These are phyloP conservation scores for Closterium sp. DNA, from an alignment of 139 green algal species.

Conservation along the genomic window DNA sequence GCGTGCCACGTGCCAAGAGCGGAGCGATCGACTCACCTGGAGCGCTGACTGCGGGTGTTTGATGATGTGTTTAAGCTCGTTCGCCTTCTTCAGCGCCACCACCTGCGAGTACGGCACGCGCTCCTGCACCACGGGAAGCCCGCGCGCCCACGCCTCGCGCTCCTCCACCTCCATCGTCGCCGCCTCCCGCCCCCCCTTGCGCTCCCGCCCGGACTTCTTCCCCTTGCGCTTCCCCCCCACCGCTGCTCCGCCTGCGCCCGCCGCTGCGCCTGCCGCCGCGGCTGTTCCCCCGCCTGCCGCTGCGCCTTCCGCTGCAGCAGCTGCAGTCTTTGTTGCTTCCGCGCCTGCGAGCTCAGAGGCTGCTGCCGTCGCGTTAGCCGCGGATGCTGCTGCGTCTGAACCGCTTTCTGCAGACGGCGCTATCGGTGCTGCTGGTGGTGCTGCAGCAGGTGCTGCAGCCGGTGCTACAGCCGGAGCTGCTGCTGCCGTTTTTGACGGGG, in stretches of 20 bases:
- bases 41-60: not conserved
- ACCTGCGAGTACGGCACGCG: constrained; percentile 9
- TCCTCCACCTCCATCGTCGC: not conserved
- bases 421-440: not conserved
- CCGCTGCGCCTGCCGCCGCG: not conserved
- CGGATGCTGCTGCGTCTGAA: no score
- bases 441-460: no score
- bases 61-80: constrained; percentile 1
- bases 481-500: not conserved
- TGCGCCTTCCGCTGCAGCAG: not conserved
- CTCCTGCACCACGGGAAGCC: not conserved
- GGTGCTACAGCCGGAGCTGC: not conserved
- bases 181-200: not conserved
- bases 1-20: no score
- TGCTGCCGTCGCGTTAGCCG: not conserved
- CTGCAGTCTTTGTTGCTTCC: not conserved
- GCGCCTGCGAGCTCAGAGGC: not conserved
- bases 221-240: not conserved
- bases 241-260: not conserved
- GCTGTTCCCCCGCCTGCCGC: not conserved
- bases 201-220: not conserved
- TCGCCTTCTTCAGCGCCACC: not conserved
- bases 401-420: not conserved
- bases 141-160: not conserved
- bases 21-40: no score